These are phyloP conservation scores for Pythium sukuiense DNA, from an alignment of 352 stramenopile species.

Conservation along the genomic window DNA sequence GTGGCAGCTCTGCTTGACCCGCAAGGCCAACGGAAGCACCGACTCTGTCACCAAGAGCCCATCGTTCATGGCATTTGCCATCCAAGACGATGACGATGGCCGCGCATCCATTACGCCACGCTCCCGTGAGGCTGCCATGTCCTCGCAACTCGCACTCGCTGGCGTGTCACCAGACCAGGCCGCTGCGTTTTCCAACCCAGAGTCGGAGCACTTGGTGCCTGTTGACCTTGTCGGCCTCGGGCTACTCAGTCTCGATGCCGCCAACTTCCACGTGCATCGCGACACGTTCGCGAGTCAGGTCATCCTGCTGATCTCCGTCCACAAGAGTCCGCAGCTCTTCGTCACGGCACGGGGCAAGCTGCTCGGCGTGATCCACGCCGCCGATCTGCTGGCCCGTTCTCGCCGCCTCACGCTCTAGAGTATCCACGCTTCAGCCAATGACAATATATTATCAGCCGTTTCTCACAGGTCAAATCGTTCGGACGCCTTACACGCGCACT, in stretches of 20 bases:
- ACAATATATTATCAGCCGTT: too few relatives aligned
- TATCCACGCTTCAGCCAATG: background rate
- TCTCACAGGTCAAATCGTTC: too few relatives aligned
- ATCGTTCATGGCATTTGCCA: background rate
- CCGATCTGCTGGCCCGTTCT: conserved; percentile 63
- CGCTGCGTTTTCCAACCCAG: conserved; percentile 35
- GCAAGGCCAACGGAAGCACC: background rate
- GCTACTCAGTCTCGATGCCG: conserved; percentile 59
- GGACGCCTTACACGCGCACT: background rate
- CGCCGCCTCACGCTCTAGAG: conserved; percentile 55
- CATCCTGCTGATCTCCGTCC: conserved; percentile 76
- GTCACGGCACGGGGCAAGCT: conserved; percentile 73
- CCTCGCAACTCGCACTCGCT: conserved; percentile 29
- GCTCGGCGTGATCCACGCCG: conserved; percentile 68
- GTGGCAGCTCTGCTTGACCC: conserved; percentile 49
- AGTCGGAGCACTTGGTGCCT: conserved; percentile 28
- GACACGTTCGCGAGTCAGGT: conserved; percentile 71
- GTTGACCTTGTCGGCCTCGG: conserved; percentile 65
- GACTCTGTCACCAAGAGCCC: background rate
- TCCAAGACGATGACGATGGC: conserved; percentile 3
- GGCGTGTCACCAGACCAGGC: conserved; percentile 27
- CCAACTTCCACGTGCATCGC: conserved; percentile 68
- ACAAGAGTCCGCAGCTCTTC: conserved; percentile 75
- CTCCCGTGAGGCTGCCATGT: conserved; percentile 28
- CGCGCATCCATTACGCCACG: conserved; percentile 24